These are phyloP conservation scores for Cyclotella cryptica DNA, from an alignment of 108 stramenopile genomes.

Conservation along the genomic window DNA sequence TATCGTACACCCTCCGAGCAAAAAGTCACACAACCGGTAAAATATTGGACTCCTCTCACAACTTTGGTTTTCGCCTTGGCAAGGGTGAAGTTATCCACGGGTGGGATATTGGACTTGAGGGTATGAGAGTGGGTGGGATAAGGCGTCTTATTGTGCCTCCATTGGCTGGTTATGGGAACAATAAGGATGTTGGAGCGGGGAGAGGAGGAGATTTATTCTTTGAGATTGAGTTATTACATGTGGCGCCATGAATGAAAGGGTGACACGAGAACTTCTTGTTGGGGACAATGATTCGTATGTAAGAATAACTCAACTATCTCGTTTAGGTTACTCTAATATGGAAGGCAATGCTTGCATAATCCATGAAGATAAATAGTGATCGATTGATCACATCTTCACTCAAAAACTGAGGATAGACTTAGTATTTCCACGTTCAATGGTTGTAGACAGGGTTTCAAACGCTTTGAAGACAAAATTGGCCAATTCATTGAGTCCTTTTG, in stretches of 20 bases:
- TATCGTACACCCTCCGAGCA: constrained; percentile 56
- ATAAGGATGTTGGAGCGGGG: constrained; percentile 69
- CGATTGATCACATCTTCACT: no score
- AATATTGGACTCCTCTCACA: constrained; percentile 59
- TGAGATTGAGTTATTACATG: constrained; percentile 57
- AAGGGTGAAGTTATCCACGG: constrained; percentile 79
- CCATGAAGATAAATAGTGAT: no score
- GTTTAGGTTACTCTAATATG: no score
- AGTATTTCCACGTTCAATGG: no score
- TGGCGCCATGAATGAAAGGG: constrained; percentile 32
- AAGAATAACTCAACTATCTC: no score
- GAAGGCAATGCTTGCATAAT: no score
- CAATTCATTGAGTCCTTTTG: no score
- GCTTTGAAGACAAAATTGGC: no score
- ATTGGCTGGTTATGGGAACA: constrained; percentile 72
- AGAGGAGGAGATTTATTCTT: constrained; percentile 62
- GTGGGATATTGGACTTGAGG: constrained; percentile 80
- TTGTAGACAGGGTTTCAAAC: no score
- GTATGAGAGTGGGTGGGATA: constrained; percentile 84
- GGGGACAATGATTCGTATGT: no score
- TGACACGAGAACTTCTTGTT: no score
- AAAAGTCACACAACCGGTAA: constrained; percentile 46
- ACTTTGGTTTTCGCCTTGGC: constrained; percentile 65
- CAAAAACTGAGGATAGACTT: no score
- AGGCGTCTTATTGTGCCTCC: constrained; percentile 81